Conservation (phyloP, 495 filamentous ascomycete genomes). For the Trichoderma reesei region DNA sequence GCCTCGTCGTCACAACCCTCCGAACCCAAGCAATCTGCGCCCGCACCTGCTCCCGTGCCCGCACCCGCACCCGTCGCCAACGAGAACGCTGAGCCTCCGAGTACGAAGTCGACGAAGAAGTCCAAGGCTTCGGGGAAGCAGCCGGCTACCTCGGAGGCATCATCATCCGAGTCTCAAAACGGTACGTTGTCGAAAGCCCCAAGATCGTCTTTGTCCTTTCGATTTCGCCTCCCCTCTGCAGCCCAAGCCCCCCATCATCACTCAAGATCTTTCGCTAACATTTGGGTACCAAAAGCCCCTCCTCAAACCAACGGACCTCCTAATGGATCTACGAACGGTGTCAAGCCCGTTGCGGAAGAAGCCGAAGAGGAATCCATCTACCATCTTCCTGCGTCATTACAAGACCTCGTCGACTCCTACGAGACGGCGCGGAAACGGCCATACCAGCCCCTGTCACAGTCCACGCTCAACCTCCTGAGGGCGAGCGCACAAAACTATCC, state of each 20-base stretch:
- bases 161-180: constrained; percentile 28
- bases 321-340: constrained; percentile 42
- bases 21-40: constrained; percentile 21
- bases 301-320: constrained; percentile 44
- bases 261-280: constrained; percentile 14
- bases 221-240: background rate
- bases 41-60: constrained; percentile 13
- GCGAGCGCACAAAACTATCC: constrained; percentile 61
- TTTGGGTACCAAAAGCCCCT: constrained; percentile 18
- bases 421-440: constrained; percentile 68
- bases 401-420: constrained; percentile 83
- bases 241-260: background rate
- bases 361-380: constrained; percentile 78
- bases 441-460: constrained; percentile 45
- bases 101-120: constrained; percentile 17
- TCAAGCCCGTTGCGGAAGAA: constrained; percentile 34
- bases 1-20: constrained; percentile 20
- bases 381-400: constrained; percentile 82
- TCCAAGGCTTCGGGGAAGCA: constrained; percentile 32
- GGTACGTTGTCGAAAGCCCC: constrained; percentile 19
- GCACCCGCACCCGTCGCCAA: constrained; percentile 17
- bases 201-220: background rate
- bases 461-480: constrained; percentile 61
- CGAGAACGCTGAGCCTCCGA: constrained; percentile 13
- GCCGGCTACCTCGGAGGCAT: constrained; percentile 22